These are phyloP conservation scores for Xanthoconium purpureum DNA, from an alignment of 768 basidiomycete genomes.

Conservation along the genomic window DNA sequence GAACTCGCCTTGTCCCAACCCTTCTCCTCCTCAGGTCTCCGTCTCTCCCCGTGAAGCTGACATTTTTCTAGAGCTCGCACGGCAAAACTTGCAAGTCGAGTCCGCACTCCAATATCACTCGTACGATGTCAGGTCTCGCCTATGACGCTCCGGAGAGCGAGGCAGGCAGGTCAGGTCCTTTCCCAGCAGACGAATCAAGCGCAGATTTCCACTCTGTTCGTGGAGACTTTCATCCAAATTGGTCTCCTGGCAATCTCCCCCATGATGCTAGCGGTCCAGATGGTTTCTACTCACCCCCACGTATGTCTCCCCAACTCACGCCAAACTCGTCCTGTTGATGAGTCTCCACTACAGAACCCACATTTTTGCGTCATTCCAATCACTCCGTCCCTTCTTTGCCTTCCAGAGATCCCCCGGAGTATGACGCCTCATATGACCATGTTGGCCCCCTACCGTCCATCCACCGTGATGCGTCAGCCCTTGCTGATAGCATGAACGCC, in stretches of 20 bases:
- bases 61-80: not conserved
- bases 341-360: slow-evolving; percentile 12
- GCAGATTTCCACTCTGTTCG: not conserved
- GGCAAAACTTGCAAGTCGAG: not conserved
- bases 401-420: slow-evolving; percentile 35
- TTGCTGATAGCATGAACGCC: slow-evolving; percentile 50
- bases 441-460: slow-evolving; percentile 35
- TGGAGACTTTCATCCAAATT: slow-evolving; percentile 5
- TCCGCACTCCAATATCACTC: not conserved
- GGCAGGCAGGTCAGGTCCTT: slow-evolving; percentile 6
- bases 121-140: slow-evolving; percentile 30
- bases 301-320: slow-evolving; percentile 17
- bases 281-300: slow-evolving; percentile 19
- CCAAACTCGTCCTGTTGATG: slow-evolving; percentile 7
- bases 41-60: not conserved
- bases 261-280: slow-evolving; percentile 7
- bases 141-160: slow-evolving; percentile 26
- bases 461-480: slow-evolving; percentile 40
- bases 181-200: slow-evolving; percentile 1
- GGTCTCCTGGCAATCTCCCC: not conserved
- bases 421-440: slow-evolving; percentile 25
- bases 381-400: slow-evolving; percentile 47
- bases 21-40: not conserved
- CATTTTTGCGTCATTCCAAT: slow-evolving; percentile 44
- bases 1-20: not conserved